These are phyloP conservation scores for Cercospora beticola DNA, from an alignment of 2,329 filamentous ascomycete species.

Conservation along the genomic window DNA sequence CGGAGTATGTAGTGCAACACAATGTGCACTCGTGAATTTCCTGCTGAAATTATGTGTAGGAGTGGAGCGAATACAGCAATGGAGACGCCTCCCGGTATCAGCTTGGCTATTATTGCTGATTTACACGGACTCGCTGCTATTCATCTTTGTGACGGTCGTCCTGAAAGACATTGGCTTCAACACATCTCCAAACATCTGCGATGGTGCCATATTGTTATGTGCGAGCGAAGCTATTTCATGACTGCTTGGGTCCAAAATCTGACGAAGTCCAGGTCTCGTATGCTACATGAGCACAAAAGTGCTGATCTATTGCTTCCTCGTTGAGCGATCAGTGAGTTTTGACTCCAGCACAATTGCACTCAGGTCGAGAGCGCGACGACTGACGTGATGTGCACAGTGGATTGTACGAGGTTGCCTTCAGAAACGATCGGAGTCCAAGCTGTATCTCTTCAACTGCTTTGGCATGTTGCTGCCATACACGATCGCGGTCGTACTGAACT, in stretches of 20 bases:
- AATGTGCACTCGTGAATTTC: background rate
- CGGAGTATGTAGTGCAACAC: conserved; percentile 1
- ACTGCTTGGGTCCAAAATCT: background rate
- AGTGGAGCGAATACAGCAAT: conserved; percentile 15
- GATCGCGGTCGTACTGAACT: conserved; percentile 16
- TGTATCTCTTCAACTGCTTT: conserved; percentile 23
- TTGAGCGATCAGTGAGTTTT: conserved; percentile 17
- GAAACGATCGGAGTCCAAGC: conserved; percentile 7
- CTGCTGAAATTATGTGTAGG: background rate
- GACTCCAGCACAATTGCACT: background rate
- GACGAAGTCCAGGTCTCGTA: background rate
- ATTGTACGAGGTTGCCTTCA: conserved; percentile 18
- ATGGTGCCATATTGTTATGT: conserved; percentile 18
- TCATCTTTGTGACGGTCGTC: conserved; percentile 18
- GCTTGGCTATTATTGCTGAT: conserved; percentile 16
- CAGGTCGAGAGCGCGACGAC: background rate
- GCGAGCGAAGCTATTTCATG: background rate
- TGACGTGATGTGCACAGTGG: conserved; percentile 13
- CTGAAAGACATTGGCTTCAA: conserved; percentile 21
- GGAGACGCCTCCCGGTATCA: conserved; percentile 16
- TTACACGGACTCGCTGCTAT: conserved; percentile 20
- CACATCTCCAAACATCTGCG: conserved; percentile 12
- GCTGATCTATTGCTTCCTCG: conserved; percentile 18
- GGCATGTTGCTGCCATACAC: conserved; percentile 21
- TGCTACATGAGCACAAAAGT: conserved; percentile 21